phyloP scores from a whole-genome alignment of 495 filamentous ascomycete species.

The Daldinia loculata region DNA sequence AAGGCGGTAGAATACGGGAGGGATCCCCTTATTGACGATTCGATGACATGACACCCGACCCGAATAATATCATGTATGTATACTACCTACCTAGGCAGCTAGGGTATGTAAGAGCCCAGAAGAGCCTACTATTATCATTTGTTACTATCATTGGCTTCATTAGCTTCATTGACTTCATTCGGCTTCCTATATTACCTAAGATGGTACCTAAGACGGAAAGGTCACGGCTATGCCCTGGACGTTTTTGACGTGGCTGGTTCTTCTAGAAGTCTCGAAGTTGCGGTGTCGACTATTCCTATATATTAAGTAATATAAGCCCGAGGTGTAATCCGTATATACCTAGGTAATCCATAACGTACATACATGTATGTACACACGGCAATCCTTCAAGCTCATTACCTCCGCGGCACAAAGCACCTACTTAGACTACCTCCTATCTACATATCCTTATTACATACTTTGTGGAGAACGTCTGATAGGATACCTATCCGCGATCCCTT shows the following conservation, averaged over 20 bases:
- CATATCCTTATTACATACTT: background rate
- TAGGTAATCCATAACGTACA: background rate
- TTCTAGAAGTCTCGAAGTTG: slow-evolving; percentile 36
- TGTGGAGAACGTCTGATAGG: slow-evolving; percentile 36
- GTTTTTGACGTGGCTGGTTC: slow-evolving; percentile 21
- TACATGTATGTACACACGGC: background rate
- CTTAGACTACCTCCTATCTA: background rate
- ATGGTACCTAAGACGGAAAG: slow-evolving; percentile 4
- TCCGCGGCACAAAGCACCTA: slow-evolving; percentile 3
- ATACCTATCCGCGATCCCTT: slow-evolving; percentile 33
- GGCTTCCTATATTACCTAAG: slow-evolving; percentile 35
- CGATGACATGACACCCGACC: slow-evolving; percentile 34
- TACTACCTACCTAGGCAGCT: background rate
- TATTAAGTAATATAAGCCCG: background rate
- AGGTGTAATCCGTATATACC: background rate
- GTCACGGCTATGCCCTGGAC: slow-evolving; percentile 8
- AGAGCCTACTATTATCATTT: background rate
- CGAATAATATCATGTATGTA: slow-evolving; percentile 9
- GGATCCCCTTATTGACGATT: slow-evolving; percentile 31
- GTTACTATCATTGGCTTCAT: slow-evolving; percentile 21
- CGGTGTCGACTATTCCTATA: slow-evolving; percentile 31
- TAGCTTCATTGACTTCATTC: slow-evolving; percentile 8
- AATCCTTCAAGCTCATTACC: background rate
- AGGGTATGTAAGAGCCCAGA: slow-evolving; percentile 4
- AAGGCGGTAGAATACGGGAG: slow-evolving; percentile 37